Evolutionary conservation across 1,284 basidiomycete genomes (phyloP), one percentile per base, ranked within the genome.

Genomic region (Ganoderma multipileum): DNA sequence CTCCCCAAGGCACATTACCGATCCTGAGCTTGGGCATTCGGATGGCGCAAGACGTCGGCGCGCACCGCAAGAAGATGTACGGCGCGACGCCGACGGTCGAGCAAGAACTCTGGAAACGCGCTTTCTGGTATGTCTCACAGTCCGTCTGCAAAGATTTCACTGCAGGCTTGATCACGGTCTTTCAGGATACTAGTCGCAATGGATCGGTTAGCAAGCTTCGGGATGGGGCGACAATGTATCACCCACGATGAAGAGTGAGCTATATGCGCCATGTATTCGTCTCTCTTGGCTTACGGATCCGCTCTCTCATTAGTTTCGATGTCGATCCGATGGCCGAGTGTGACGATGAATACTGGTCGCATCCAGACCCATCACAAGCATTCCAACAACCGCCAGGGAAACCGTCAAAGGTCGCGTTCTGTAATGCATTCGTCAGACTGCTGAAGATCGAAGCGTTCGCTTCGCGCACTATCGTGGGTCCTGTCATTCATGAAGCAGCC

Each of bases 171-270:
- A 16, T 16, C 12, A 8, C 20, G 3, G 16, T 50, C 3, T 16
- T 23, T 28, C 18, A 92, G 90, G 90, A 82, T 86, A 6, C 82
- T 93, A 0, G 83, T 92, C 0, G 80, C 81, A 33, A 79, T 91
- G 69, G 92, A 94, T 75, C 83, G 92, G 38, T 78, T 85, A 64
- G 83, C 88, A 60, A 93, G 93, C 73, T 86, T 90, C 5, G 86
- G 86, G 0, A 83, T 96, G 20, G 95, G 95, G 8, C 83, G 95
- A 23, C 93, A 94, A 0, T 91, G 92, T 76, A 91, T 91, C 1
- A 89, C 95, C 47, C 92, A 95, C 66, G 94, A 96, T 68, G 93
- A 95, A 76, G 95, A 96, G 92, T 93, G 72, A 28, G 89, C 82
- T 30, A n/a, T 52, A 18, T 60, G 55, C 16, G 20, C 18, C 18